Evolutionary conservation across 2,329 filamentous ascomycete genomes (phyloP).

Genomic region (Aureobasidium zeae): DNA sequence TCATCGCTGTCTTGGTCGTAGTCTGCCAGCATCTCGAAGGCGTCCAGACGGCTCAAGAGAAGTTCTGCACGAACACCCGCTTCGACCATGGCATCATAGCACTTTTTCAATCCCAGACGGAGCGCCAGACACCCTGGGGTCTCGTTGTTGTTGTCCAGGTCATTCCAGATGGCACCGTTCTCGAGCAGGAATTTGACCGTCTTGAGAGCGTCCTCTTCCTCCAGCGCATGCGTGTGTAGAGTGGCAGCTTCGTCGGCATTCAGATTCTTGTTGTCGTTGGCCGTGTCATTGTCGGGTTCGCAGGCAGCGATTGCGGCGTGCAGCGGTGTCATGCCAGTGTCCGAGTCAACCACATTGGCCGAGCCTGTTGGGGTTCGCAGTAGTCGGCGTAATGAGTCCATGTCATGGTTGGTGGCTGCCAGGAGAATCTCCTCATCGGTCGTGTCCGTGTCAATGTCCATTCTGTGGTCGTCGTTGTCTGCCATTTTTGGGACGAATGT

Average conservation of each 20-base stretch:
- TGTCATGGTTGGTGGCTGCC: conserved; percentile 58
- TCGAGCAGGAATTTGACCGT: conserved; percentile 69
- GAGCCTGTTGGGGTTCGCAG: conserved; percentile 46
- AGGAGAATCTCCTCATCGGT: conserved; percentile 53
- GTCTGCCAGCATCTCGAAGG: conserved; percentile 64
- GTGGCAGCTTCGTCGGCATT: conserved; percentile 26
- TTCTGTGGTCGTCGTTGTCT: conserved; percentile 15
- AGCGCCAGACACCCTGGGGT: conserved; percentile 83
- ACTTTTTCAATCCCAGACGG: conserved; percentile 53
- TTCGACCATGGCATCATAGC: conserved; percentile 79
- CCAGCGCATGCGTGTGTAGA: conserved; percentile 26
- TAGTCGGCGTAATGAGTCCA: conserved; percentile 57
- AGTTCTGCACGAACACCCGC: conserved; percentile 87
- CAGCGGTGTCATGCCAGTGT: conserved; percentile 77
- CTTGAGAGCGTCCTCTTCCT: conserved; percentile 53
- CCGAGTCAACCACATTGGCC: conserved; percentile 70
- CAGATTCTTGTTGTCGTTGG: conserved; percentile 21
- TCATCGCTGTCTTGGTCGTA: conserved; percentile 42
- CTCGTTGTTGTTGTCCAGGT: conserved; percentile 75
- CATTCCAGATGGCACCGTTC: conserved; percentile 95
- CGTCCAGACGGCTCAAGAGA: conserved; percentile 70
- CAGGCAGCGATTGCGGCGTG: conserved; percentile 74
- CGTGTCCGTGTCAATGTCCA: conserved; percentile 34
- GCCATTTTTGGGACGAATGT: conserved; percentile 4
- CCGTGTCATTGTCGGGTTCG: conserved; percentile 35